Evolutionary conservation across 306 rosid genomes (phyloP).

Genomic region (Trifolium pratense): DNA sequence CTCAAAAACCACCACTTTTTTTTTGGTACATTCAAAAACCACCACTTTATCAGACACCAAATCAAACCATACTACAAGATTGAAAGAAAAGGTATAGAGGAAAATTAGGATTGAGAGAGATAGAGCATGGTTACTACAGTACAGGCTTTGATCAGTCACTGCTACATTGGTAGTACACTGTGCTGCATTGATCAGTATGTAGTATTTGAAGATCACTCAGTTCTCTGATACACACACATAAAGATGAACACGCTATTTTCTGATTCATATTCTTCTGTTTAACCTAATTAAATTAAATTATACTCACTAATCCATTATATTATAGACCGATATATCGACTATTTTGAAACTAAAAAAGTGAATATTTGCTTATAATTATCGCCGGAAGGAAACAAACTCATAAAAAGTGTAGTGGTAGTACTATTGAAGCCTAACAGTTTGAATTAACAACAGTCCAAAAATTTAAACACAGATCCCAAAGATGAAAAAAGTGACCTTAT

Average conservation of each 20-base stretch:
- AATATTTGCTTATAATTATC: no score
- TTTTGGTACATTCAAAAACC: conserved; percentile 74
- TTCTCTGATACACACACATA: conserved; percentile 27
- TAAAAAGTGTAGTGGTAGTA: conserved; percentile 39
- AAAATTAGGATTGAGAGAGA: conserved; percentile 6
- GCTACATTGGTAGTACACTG: conserved; percentile 35
- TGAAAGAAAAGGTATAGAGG: not conserved
- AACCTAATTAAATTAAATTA: conserved; percentile 18
- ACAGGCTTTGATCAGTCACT: not conserved
- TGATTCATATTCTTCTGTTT: conserved; percentile 16
- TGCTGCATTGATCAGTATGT: conserved; percentile 49
- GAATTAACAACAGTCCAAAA: conserved; percentile 41
- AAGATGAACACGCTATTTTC: conserved; percentile 38
- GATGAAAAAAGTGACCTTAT: conserved; percentile 16
- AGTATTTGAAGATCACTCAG: conserved; percentile 41
- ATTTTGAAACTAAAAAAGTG: no score
- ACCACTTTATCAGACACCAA: conserved; percentile 79
- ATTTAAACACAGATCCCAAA: conserved; percentile 53
- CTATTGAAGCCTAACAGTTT: conserved; percentile 38
- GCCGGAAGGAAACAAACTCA: not conserved
- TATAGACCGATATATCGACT: no score
- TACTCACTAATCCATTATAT: no score
- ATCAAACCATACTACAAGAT: conserved; percentile 58
- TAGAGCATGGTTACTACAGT: not conserved
- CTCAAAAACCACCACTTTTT: no score